Evolutionary conservation across 169 alveolate genomes (phyloP), one percentile per base, ranked within the genome.

Genomic region (Plasmodium relictum): DNA sequence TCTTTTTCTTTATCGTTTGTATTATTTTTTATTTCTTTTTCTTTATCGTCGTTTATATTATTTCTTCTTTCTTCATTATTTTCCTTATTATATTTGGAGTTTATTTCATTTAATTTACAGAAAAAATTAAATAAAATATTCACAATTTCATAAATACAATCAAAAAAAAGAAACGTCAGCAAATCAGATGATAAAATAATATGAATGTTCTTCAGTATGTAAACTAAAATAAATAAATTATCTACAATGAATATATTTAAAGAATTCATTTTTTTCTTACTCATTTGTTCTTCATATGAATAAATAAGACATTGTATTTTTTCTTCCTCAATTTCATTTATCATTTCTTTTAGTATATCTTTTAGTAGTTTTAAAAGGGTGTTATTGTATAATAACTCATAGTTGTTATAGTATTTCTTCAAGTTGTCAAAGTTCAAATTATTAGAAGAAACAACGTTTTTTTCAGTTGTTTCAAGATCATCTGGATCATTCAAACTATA

Each of bases 241-340:
- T 86, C 92, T 31, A 86, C 92, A 10, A 86, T 24, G 37, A 86
- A 86, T 39, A 86, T 70, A 50, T 86, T 86, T 6, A 6, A 4
- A 6, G 88, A 70, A 26, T 86, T 86, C 87, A 86, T 72, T 66
- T 86, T 86, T 31, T 86, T 69, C 71, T 86, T 86, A 50, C 45
- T 71, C 6, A 70, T 58, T 22, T 86, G 92, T 62, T 86, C 88
- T 86, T 69, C 92, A 86, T 86, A 86, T n/a, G 88, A 71, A 7
- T 39, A 31, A 37, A 86, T 48, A 72, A 86, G 70, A n/a, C 54
- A 39, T n/a, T 86, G 44, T 14, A 86, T 70, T 59, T 65, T 70
- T 44, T 70, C 76, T 52, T 70, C 61, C 8, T 71, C 76, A 42
- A 86, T 41, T 31, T 86, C 92, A 52, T 61, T 86, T 14, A 58